Evolutionary conservation across 306 rosid genomes (phyloP).

Genomic region (Canavalia gladiata): DNA sequence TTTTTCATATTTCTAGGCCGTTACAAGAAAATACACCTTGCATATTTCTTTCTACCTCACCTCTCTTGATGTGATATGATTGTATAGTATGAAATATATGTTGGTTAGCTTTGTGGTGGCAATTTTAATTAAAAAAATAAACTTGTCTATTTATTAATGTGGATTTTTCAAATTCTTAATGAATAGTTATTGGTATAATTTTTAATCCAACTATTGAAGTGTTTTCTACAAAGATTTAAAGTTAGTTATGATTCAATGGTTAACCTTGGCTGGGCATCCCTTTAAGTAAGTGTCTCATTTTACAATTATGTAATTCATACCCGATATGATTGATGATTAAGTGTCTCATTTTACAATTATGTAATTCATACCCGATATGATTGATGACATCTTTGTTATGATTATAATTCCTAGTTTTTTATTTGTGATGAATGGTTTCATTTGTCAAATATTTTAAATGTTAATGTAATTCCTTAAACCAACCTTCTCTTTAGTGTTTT

Average conservation of each 20-base stretch:
- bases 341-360: conserved; percentile 50
- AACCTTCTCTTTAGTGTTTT: not conserved
- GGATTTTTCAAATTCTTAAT: conserved; percentile 41
- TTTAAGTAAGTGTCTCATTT: conserved; percentile 78
- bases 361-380: not conserved
- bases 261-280: conserved; percentile 98
- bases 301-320: conserved; percentile 30
- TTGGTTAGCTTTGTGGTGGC: conserved; percentile 13
- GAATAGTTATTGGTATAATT: conserved; percentile 89
- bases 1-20: not conserved
- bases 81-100: conserved; percentile 4
- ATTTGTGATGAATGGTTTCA: not conserved
- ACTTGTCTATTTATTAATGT: conserved; percentile 12
- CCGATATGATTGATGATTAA: conserved; percentile 43
- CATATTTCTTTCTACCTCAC: not conserved
- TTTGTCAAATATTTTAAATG: not conserved
- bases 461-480: not conserved
- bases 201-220: conserved; percentile 90
- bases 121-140: not conserved
- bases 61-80: not conserved
- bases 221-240: conserved; percentile 95
- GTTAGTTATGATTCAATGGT: conserved; percentile 95
- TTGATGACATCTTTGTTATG: not conserved
- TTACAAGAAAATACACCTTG: no score
- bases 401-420: not conserved